These are phyloP conservation scores for Amanita jacksonii DNA, from an alignment of 768 basidiomycete species.

Conservation along the genomic window DNA sequence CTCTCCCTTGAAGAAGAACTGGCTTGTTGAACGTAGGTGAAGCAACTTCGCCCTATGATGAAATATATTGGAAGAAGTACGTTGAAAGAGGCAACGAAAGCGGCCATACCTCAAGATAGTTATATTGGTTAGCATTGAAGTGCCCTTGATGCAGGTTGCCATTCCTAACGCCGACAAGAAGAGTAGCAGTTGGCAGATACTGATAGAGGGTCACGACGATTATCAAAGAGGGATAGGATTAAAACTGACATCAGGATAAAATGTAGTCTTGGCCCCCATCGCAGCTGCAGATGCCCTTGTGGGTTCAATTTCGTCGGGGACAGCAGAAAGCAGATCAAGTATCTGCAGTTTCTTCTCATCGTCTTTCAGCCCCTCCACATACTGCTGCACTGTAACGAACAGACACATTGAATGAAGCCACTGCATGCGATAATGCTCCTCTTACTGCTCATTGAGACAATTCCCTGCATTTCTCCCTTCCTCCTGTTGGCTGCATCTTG, in stretches of 20 bases:
- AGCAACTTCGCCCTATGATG: slow-evolving; percentile 63
- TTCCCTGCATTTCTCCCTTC: slow-evolving; percentile 59
- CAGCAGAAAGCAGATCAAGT: slow-evolving; percentile 74
- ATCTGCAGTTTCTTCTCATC: slow-evolving; percentile 38
- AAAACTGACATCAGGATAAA: slow-evolving; percentile 65
- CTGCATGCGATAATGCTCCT: background rate
- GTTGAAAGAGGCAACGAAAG: background rate
- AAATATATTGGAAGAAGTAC: slow-evolving; percentile 1
- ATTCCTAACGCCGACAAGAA: slow-evolving; percentile 77
- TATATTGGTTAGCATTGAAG: slow-evolving; percentile 92
- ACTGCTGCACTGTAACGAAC: slow-evolving; percentile 62
- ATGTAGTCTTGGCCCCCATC: slow-evolving; percentile 16
- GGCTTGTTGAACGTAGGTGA: slow-evolving; percentile 68
- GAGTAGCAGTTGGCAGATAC: slow-evolving; percentile 68
- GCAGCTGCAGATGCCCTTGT: slow-evolving; percentile 41
- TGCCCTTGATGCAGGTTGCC: slow-evolving; percentile 85
- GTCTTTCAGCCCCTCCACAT: slow-evolving; percentile 67
- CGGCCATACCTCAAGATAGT: slow-evolving; percentile 75
- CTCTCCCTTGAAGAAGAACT: slow-evolving; percentile 76
- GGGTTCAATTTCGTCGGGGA: slow-evolving; percentile 53
- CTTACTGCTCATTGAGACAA: slow-evolving; percentile 55
- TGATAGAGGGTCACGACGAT: slow-evolving; percentile 21
- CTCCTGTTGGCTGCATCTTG: slow-evolving; percentile 82
- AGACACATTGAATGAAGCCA: background rate
- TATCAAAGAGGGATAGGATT: background rate